phyloP scores from a whole-genome alignment of 2,329 filamentous ascomycete genomes.

The Aureobasidium sp. region DNA sequence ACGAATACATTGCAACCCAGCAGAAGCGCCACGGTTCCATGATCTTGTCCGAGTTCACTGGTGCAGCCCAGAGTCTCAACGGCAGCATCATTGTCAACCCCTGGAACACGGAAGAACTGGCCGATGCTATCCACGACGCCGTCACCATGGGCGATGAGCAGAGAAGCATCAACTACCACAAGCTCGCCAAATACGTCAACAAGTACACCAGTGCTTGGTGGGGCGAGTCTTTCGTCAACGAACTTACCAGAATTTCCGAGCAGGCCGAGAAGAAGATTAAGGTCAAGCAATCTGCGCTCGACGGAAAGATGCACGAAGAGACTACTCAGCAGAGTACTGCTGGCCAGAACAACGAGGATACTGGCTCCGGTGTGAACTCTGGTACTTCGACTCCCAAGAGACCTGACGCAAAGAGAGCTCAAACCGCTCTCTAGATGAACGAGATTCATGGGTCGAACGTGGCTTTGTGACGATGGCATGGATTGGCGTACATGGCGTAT shows the following conservation, averaged over 20 bases:
- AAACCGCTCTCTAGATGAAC: not conserved
- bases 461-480: not conserved
- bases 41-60: constrained; percentile 94
- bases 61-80: constrained; percentile 88
- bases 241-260: constrained; percentile 57
- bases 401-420: constrained; percentile 1
- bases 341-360: not conserved
- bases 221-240: constrained; percentile 85
- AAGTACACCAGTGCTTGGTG: constrained; percentile 98
- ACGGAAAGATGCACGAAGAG: not conserved
- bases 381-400: not conserved
- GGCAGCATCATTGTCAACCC: constrained; percentile 93
- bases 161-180: constrained; percentile 77
- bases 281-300: constrained; percentile 22
- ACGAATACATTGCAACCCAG: constrained; percentile 96
- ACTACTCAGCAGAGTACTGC: not conserved
- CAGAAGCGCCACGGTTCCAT: constrained; percentile 83
- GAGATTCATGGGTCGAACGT: too few relatives aligned
- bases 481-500: constrained; percentile 3
- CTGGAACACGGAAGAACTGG: constrained; percentile 96
- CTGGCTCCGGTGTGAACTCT: not conserved
- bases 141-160: constrained; percentile 92
- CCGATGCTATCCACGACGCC: constrained; percentile 88
- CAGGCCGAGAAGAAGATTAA: constrained; percentile 43
- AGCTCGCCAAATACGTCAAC: constrained; percentile 89